Percentiles rank a stretch among this genome's conserved stretches.
phyloP scores from a whole-genome alignment of 2,329 filamentous ascomycete genomes.

The Trichoderma oligosporum region DNA sequence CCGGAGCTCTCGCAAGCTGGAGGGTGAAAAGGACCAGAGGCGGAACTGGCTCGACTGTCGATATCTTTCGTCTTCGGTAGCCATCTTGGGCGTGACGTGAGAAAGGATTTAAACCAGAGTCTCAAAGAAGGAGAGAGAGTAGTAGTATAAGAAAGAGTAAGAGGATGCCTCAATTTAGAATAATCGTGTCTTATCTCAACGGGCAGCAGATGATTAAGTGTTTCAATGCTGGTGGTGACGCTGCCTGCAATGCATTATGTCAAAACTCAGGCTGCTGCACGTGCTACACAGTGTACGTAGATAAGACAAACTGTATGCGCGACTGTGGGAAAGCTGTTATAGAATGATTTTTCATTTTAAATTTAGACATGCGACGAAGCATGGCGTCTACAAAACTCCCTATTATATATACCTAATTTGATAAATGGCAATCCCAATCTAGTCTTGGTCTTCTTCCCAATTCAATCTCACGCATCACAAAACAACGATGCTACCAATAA shows the following conservation, averaged over 20 bases:
- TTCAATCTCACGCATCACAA: neutral
- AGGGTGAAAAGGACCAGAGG: conserved; percentile 84
- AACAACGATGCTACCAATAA: neutral
- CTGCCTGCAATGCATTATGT: too few species aligned
- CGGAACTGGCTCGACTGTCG: conserved; percentile 84
- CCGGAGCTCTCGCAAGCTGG: conserved; percentile 67
- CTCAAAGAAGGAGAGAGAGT: neutral
- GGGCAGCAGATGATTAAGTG: too few species aligned
- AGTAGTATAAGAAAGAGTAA: neutral
- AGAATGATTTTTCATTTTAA: neutral
- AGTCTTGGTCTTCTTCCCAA: neutral
- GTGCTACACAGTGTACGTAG: neutral
- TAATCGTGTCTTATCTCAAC: neutral
- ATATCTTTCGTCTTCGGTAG: conserved; percentile 86
- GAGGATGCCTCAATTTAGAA: too few species aligned
- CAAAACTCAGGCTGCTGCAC: neutral
- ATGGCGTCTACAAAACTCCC: neutral
- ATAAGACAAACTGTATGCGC: neutral
- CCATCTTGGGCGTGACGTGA: conserved; percentile 46
- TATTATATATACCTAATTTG: neutral
- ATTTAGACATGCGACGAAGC: neutral
- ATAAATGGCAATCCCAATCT: neutral
- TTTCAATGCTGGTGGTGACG: neutral
- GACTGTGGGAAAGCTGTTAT: neutral
- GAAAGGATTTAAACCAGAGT: neutral